Evolutionary conservation across 208 protist genomes (phyloP).

Genomic region (Wallacemonas sp.): DNA sequence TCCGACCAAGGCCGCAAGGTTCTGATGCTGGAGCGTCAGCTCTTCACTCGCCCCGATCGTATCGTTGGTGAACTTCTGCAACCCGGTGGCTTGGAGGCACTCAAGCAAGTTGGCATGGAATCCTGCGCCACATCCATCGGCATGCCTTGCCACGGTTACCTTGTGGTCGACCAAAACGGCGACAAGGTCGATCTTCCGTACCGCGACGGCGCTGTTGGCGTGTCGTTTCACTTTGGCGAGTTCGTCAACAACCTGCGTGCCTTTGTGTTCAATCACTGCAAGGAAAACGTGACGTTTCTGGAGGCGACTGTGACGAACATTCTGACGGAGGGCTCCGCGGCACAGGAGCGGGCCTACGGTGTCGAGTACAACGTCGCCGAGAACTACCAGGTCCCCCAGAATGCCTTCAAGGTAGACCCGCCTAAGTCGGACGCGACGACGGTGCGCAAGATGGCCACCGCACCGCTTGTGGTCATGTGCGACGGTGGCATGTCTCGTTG

Average conservation of each 20-base stretch:
- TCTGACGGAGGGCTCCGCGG: slow-evolving; percentile 49
- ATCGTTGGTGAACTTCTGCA: slow-evolving; percentile 97
- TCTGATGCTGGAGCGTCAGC: slow-evolving; percentile 85
- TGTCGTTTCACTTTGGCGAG: slow-evolving; percentile 93
- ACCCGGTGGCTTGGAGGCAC: slow-evolving; percentile 88
- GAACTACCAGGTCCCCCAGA: slow-evolving; percentile 50
- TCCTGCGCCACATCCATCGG: slow-evolving; percentile 85
- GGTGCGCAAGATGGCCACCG: slow-evolving; percentile 54
- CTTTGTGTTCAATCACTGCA: slow-evolving; percentile 67
- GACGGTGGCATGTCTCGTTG: slow-evolving; percentile 93
- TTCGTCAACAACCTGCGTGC: slow-evolving; percentile 91
- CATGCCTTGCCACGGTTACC: slow-evolving; percentile 84
- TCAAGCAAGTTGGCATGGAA: slow-evolving; percentile 89
- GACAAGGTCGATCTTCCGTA: slow-evolving; percentile 77
- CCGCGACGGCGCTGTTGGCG: slow-evolving; percentile 45
- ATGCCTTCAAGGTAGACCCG: slow-evolving; percentile 55
- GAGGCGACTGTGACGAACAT: slow-evolving; percentile 80
- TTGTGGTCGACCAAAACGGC: slow-evolving; percentile 75
- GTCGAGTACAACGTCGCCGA: slow-evolving; percentile 67
- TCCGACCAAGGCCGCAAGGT: slow-evolving; percentile 85
- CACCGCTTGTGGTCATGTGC: slow-evolving; percentile 91
- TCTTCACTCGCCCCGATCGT: slow-evolving; percentile 91
- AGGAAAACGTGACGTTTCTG: slow-evolving; percentile 78
- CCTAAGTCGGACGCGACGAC: slow-evolving; percentile 29
- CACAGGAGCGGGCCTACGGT: slow-evolving; percentile 77